phyloP scores from a whole-genome alignment of 805 yeast species.

The Hanseniaspora meyeri region DNA sequence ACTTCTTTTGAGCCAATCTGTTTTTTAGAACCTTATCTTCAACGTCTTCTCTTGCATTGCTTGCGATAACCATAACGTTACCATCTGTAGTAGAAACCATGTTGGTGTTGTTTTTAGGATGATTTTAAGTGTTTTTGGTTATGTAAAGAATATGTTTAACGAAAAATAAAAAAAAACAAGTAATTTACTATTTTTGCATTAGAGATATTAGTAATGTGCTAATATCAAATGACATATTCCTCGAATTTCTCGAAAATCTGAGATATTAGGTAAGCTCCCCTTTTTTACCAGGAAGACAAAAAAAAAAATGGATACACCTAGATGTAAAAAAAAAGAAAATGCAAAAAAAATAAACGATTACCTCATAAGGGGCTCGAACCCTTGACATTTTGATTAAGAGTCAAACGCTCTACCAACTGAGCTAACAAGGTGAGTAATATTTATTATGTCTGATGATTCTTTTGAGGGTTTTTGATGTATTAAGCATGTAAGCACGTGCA shows the following conservation, averaged over 20 bases:
- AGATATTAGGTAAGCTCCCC: too few species aligned
- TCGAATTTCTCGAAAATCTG: too few species aligned
- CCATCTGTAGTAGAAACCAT: background rate
- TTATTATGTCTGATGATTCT: background rate
- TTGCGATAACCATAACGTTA: background rate
- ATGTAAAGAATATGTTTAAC: too few species aligned
- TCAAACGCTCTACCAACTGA: constrained; percentile 5
- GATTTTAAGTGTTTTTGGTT: background rate
- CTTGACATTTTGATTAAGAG: constrained; percentile 4
- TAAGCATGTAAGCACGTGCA: too few species aligned
- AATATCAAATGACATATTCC: too few species aligned
- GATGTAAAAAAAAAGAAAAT: background rate
- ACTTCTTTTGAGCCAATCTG: constrained; percentile 97
- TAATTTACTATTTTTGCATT: too few species aligned
- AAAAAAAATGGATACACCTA: background rate
- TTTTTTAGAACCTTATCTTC: constrained; percentile 40
- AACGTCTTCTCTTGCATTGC: background rate
- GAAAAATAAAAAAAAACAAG: too few species aligned
- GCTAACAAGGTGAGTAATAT: constrained; percentile 3
- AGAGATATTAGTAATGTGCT: too few species aligned
- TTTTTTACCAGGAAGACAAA: background rate
- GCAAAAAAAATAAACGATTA: background rate
- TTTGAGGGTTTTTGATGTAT: too few species aligned
- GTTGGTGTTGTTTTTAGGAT: background rate
- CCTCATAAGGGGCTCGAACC: constrained; percentile 6